These are phyloP conservation scores for Raphanus hybrid DNA, from an alignment of 441 rosid genomes.

Conservation along the genomic window DNA sequence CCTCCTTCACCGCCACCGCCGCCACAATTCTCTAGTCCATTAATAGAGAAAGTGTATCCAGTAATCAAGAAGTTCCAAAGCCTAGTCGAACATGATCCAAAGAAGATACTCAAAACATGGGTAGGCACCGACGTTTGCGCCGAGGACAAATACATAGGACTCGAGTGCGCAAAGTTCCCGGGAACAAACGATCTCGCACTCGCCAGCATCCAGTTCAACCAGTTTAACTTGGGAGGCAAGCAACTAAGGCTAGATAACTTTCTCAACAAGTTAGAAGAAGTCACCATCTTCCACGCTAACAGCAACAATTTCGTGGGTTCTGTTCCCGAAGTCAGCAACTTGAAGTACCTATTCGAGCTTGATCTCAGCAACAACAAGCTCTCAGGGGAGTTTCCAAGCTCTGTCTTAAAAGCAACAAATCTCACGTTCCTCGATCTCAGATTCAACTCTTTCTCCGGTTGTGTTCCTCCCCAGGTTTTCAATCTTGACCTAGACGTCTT, in stretches of 20 bases:
- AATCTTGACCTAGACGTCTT: slow-evolving; percentile 60
- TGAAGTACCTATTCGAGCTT: slow-evolving; percentile 70
- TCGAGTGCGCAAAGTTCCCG: slow-evolving; percentile 62
- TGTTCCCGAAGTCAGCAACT: slow-evolving; percentile 55
- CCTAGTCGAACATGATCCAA: slow-evolving; percentile 69
- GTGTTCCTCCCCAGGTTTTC: slow-evolving; percentile 70
- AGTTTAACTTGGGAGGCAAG: slow-evolving; percentile 59
- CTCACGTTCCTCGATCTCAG: slow-evolving; percentile 71
- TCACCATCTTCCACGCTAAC: slow-evolving; percentile 81
- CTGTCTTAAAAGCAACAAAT: slow-evolving; percentile 53
- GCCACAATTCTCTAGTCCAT: slow-evolving; percentile 55
- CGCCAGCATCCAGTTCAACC: slow-evolving; percentile 66
- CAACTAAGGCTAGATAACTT: slow-evolving; percentile 60
- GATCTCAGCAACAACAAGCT: slow-evolving; percentile 78
- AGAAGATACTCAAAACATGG: slow-evolving; percentile 72
- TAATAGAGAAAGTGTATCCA: slow-evolving; percentile 70
- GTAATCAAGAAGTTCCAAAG: slow-evolving; percentile 76
- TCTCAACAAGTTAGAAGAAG: slow-evolving; percentile 61
- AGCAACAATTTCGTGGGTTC: slow-evolving; percentile 69
- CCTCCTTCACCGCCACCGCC: slow-evolving; percentile 20
- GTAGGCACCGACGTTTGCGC: neutral
- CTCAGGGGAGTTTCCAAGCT: slow-evolving; percentile 68
- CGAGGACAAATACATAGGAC: slow-evolving; percentile 51
- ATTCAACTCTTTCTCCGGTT: slow-evolving; percentile 67
- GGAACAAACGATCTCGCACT: slow-evolving; percentile 58